Conservation (phyloP, 306 rosid species). For the Castanea sativa region DNA sequence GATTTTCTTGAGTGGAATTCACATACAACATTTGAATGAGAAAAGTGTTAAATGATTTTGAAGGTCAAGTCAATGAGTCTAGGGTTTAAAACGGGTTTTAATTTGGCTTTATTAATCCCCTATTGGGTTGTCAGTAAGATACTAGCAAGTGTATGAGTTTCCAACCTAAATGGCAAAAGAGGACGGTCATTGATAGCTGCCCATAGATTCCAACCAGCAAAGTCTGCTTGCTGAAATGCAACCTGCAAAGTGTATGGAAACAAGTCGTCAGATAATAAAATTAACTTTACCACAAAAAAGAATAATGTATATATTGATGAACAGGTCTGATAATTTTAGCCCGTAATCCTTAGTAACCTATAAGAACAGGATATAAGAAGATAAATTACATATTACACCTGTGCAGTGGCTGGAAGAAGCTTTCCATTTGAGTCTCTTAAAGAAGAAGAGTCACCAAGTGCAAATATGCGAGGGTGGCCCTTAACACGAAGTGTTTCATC, state of each 20-base stretch:
- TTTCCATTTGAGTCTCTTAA: constrained; percentile 78
- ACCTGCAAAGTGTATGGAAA: constrained; percentile 49
- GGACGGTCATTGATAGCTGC: constrained; percentile 96
- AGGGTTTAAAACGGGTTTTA: too few relatives aligned
- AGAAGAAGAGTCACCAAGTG: constrained; percentile 90
- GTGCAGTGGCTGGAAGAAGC: constrained; percentile 96
- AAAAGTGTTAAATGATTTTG: too few relatives aligned
- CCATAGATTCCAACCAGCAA: constrained; percentile 97
- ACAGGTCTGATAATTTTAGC: background rate
- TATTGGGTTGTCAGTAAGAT: constrained; percentile 7
- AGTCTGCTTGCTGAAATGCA: constrained; percentile 98
- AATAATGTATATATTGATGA: background rate
- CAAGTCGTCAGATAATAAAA: constrained; percentile 14
- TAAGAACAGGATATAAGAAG: constrained; percentile 11
- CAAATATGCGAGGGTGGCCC: constrained; percentile 98
- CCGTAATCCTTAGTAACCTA: background rate
- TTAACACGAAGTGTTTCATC: constrained; percentile 98
- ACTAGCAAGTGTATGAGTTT: constrained; percentile 1
- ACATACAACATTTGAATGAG: too few relatives aligned
- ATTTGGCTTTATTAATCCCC: too few relatives aligned
- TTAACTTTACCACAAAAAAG: background rate
- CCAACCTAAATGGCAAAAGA: constrained; percentile 85
- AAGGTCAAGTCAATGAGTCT: too few relatives aligned
- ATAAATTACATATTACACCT: constrained; percentile 38
- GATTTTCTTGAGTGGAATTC: too few relatives aligned